Percentiles rank a stretch among this genome's conserved stretches.
Evolutionary conservation across 2,329 filamentous ascomycete genomes (phyloP).

Genomic region (Neospermospora avenae): DNA sequence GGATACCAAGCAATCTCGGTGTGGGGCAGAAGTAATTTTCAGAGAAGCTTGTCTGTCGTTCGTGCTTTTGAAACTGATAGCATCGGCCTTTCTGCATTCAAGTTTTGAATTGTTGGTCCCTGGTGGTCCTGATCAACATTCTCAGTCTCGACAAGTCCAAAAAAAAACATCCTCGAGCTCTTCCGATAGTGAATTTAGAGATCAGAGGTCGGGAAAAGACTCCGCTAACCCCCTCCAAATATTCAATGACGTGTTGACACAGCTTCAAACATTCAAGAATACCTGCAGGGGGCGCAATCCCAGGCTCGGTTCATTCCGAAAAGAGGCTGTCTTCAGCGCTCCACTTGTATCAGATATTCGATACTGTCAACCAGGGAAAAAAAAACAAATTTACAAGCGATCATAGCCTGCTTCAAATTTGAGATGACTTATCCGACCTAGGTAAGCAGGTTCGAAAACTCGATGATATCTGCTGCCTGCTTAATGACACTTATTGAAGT

Average conservation of each 20-base stretch:
- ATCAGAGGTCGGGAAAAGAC: no score
- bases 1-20: neutral
- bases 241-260: neutral
- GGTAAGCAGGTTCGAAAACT: no score
- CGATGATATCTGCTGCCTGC: no score
- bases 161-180: neutral
- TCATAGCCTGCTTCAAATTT: no score
- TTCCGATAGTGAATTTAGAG: no score
- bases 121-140: no score
- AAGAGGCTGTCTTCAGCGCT: neutral
- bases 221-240: neutral
- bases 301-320: neutral
- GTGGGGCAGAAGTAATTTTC: neutral
- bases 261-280: neutral
- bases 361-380: neutral
- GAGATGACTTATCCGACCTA: no score
- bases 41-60: neutral
- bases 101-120: no score
- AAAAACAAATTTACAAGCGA: no score
- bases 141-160: neutral
- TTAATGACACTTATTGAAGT: no score
- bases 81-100: no score
- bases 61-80: no score
- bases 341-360: neutral
- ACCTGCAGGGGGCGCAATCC: neutral